These are phyloP conservation scores for Phytophthora idaei DNA, from an alignment of 352 stramenopile species.

Conservation along the genomic window DNA sequence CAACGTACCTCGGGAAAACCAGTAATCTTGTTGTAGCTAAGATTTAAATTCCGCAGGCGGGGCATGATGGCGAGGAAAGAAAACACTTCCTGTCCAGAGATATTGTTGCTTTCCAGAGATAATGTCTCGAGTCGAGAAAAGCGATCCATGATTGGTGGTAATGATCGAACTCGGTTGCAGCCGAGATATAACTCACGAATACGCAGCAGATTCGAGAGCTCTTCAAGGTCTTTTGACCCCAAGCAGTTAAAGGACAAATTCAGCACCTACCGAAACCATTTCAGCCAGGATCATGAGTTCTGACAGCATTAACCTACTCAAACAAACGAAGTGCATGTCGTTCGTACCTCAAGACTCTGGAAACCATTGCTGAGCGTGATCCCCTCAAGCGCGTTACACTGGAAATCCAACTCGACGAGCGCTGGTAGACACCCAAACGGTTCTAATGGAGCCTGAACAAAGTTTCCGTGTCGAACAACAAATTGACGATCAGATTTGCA, in stretches of 20 bases:
- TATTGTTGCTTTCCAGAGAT: constrained; percentile 80
- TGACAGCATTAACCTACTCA: not conserved
- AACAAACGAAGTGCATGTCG: not conserved
- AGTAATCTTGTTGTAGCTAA: constrained; percentile 84
- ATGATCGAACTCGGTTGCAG: constrained; percentile 70
- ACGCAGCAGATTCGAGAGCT: constrained; percentile 72
- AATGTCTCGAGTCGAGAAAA: constrained; percentile 80
- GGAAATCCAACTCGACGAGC: constrained; percentile 75
- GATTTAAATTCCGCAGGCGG: constrained; percentile 70
- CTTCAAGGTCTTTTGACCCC: constrained; percentile 58
- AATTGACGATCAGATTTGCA: not conserved
- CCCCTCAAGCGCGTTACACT: constrained; percentile 75
- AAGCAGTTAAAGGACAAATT: constrained; percentile 87
- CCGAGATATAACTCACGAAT: constrained; percentile 81
- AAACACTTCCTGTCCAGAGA: constrained; percentile 72
- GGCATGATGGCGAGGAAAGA: constrained; percentile 69
- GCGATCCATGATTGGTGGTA: constrained; percentile 79
- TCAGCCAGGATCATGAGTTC: not conserved
- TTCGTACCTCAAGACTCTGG: constrained; percentile 59
- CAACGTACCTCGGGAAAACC: constrained; percentile 63
- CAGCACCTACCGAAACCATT: constrained; percentile 46
- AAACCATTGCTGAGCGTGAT: constrained; percentile 61
- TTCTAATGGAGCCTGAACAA: constrained; percentile 54
- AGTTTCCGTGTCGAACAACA: not conserved
- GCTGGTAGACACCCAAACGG: constrained; percentile 70